These are phyloP conservation scores for Fusarium austroafricanum DNA, from an alignment of 2,329 filamentous ascomycete genomes.

Conservation along the genomic window DNA sequence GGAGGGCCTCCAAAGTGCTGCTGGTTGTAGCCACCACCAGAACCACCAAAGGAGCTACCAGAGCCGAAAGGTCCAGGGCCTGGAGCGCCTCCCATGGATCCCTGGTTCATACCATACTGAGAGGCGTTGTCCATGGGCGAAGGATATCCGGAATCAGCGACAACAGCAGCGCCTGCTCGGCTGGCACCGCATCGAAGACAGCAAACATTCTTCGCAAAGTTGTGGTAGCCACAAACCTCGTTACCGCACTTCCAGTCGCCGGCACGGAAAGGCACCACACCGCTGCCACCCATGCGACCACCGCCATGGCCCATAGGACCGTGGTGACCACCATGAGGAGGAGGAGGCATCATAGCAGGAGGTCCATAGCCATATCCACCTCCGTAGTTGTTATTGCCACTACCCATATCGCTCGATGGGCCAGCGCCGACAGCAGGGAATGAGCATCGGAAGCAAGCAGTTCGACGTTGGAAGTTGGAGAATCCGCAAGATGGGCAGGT, in stretches of 20 bases:
- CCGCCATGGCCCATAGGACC: conserved; percentile 67
- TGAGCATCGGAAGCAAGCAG: conserved; percentile 98
- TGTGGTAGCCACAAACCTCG: conserved; percentile 97
- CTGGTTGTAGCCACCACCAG: conserved; percentile 74
- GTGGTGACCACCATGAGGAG: conserved; percentile 74
- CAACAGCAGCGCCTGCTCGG: conserved; percentile 91
- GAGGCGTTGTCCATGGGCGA: conserved; percentile 89
- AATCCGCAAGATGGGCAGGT: conserved; percentile 99
- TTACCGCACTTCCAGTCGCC: conserved; percentile 99
- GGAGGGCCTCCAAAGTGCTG: conserved; percentile 90
- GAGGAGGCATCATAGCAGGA: conserved; percentile 83
- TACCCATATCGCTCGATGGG: conserved; percentile 72
- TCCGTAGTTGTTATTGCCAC: conserved; percentile 72
- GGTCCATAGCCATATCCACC: conserved; percentile 70
- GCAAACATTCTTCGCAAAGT: conserved; percentile 99
- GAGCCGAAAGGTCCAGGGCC: conserved; percentile 82
- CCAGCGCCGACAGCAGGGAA: conserved; percentile 93
- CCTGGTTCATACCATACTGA: conserved; percentile 86
- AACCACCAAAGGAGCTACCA: conserved; percentile 73
- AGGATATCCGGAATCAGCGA: conserved; percentile 92
- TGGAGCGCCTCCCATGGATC: conserved; percentile 85
- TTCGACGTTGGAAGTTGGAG: conserved; percentile 98
- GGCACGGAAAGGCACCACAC: conserved; percentile 94
- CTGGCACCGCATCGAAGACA: conserved; percentile 96
- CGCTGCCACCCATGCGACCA: conserved; percentile 82